These are phyloP conservation scores for Rhizophagus sp. DNA, from an alignment of 192 early-diverging fungal genomes.

Conservation along the genomic window DNA sequence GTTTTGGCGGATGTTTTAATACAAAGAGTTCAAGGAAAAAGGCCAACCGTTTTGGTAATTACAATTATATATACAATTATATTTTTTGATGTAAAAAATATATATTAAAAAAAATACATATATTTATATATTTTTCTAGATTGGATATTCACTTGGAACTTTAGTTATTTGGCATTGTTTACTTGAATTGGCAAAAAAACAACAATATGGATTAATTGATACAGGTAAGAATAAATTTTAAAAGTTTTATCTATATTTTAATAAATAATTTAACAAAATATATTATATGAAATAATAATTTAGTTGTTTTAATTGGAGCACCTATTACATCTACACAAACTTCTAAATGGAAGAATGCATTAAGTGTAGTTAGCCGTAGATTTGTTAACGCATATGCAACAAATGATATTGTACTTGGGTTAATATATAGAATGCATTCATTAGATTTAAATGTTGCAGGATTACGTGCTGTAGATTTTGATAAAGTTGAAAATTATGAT, in stretches of 20 bases:
- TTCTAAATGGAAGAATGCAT: constrained; percentile 43
- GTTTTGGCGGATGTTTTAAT: constrained; percentile 57
- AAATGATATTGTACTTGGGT: constrained; percentile 54
- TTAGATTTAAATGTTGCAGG: constrained; percentile 50
- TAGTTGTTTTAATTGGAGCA: constrained; percentile 54
- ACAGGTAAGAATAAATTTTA: constrained; percentile 38
- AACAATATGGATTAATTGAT: constrained; percentile 48
- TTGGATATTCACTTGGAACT: constrained; percentile 58
- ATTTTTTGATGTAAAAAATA: background rate
- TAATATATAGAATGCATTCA: constrained; percentile 55
- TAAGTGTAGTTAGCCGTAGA: constrained; percentile 45
- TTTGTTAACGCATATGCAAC: constrained; percentile 58
- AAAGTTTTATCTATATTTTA: background rate
- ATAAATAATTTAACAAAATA: background rate
- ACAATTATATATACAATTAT: background rate
- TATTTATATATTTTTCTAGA: constrained; percentile 17
- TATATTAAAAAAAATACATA: background rate
- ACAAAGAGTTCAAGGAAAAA: constrained; percentile 55
- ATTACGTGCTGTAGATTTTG: constrained; percentile 38
- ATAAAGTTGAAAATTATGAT: constrained; percentile 51
- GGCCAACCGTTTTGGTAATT: constrained; percentile 53
- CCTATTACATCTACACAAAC: constrained; percentile 46
- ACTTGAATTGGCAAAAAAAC: constrained; percentile 47
- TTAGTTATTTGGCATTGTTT: constrained; percentile 60
- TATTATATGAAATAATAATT: background rate